Conservation (phyloP, 495 filamentous ascomycete genomes). For the Xylaria bambusicola region DNA sequence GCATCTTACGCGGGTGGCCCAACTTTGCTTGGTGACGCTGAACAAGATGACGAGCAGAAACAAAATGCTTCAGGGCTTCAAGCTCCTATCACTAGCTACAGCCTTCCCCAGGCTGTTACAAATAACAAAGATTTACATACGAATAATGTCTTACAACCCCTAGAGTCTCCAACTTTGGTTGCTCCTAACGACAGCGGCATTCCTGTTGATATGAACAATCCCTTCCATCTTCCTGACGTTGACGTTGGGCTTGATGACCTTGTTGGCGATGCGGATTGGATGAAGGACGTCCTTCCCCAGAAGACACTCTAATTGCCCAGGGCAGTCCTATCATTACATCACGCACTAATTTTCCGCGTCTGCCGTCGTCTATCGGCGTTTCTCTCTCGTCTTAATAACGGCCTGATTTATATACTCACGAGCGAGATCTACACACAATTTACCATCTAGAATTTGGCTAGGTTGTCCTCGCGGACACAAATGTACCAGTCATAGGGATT, state of each 20-base stretch:
- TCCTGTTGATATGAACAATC: slow-evolving; percentile 25
- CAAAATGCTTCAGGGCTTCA: slow-evolving; percentile 23
- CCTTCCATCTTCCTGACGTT: slow-evolving; percentile 37
- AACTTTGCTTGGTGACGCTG: slow-evolving; percentile 20
- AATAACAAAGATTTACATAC: slow-evolving; percentile 21
- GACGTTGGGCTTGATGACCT: slow-evolving; percentile 45
- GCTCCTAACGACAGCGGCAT: slow-evolving; percentile 31
- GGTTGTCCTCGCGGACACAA: slow-evolving; percentile 16
- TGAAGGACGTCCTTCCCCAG: slow-evolving; percentile 41
- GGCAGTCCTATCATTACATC: background rate
- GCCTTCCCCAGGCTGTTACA: slow-evolving; percentile 37
- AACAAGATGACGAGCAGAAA: slow-evolving; percentile 1
- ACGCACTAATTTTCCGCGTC: background rate
- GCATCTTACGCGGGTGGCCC: slow-evolving; percentile 22
- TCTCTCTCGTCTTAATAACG: background rate
- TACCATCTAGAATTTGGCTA: slow-evolving; percentile 5
- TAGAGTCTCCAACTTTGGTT: slow-evolving; percentile 33
- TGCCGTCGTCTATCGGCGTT: background rate
- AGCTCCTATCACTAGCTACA: slow-evolving; percentile 43
- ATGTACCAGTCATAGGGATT: slow-evolving; percentile 4
- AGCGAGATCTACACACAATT: slow-evolving; percentile 8
- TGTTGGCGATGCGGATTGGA: slow-evolving; percentile 48
- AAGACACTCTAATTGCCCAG: background rate
- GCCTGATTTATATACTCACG: slow-evolving; percentile 4
- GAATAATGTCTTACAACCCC: slow-evolving; percentile 17